Conservation (phyloP, 495 filamentous ascomycete species). For the Hypoxylon lienhwacheense region DNA sequence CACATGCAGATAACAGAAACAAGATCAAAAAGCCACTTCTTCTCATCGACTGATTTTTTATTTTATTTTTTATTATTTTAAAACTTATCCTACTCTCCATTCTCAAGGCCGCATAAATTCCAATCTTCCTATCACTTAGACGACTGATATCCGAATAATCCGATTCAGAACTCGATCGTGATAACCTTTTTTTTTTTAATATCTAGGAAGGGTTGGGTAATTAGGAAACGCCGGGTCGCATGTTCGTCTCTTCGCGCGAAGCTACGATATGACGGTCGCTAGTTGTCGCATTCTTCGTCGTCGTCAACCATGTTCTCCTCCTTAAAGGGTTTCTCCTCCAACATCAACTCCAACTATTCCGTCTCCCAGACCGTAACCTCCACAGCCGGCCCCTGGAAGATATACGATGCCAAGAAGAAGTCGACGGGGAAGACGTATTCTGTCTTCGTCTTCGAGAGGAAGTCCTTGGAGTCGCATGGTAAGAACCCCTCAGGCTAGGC, state of each 20-base stretch:
- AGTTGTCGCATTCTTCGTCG: constrained; percentile 14
- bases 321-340: constrained; percentile 83
- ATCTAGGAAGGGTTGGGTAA: constrained; percentile 13
- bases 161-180: too few species aligned
- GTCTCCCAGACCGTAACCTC: constrained; percentile 69
- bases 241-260: constrained; percentile 13
- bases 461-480: constrained; percentile 72
- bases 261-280: constrained; percentile 37
- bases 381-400: constrained; percentile 90
- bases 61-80: too few species aligned
- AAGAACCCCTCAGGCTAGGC: constrained; percentile 28
- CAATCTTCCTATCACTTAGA: neutral
- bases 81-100: constrained; percentile 16
- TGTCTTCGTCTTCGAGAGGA: constrained; percentile 92
- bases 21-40: constrained; percentile 2
- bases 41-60: too few species aligned
- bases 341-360: constrained; percentile 88
- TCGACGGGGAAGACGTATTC: constrained; percentile 83
- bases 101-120: neutral
- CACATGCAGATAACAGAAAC: constrained; percentile 8
- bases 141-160: neutral
- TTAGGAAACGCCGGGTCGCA: constrained; percentile 9
- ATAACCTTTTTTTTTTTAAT: too few species aligned
- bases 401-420: constrained; percentile 96
- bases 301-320: constrained; percentile 77